A percentile compares a stretch with the other conserved stretches of the same genome.
phyloP scores from a whole-genome alignment of 257 asterid genomes.

The Jacaranda copaia region DNA sequence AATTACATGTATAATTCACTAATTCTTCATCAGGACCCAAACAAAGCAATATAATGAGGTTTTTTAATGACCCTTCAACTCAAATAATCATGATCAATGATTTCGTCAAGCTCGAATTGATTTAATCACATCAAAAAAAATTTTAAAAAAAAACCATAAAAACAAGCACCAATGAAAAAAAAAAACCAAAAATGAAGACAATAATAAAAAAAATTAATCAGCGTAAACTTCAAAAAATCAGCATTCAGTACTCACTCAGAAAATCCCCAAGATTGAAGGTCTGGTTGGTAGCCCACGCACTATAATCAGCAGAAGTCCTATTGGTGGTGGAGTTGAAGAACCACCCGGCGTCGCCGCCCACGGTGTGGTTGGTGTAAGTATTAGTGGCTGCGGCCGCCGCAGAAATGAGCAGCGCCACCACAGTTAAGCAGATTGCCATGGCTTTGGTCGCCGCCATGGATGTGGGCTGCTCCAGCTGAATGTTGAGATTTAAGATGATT shows the following conservation, averaged over 20 bases:
- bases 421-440: slow-evolving; percentile 33
- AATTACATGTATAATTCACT: too few relatives aligned
- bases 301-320: slow-evolving; percentile 60
- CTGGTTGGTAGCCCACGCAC: slow-evolving; percentile 71
- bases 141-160: slow-evolving; percentile 4
- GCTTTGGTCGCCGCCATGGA: slow-evolving; percentile 42
- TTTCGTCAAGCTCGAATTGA: neutral
- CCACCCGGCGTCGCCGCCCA: slow-evolving; percentile 85
- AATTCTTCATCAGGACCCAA: neutral
- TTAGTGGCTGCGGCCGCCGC: slow-evolving; percentile 55
- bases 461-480: slow-evolving; percentile 20
- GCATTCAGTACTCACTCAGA: slow-evolving; percentile 56
- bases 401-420: slow-evolving; percentile 46
- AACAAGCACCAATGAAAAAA: neutral
- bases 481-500: slow-evolving; percentile 14
- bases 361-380: slow-evolving; percentile 76
- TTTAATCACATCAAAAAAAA: slow-evolving; percentile 29
- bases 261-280: slow-evolving; percentile 86
- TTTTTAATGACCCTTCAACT: neutral
- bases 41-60: neutral
- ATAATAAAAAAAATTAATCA: neutral
- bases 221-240: neutral
- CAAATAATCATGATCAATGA: neutral
- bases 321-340: slow-evolving; percentile 64
- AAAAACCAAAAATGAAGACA: neutral